phyloP scores from a whole-genome alignment of 2,329 filamentous ascomycete genomes.

The Aspergillus eucalypticola region DNA sequence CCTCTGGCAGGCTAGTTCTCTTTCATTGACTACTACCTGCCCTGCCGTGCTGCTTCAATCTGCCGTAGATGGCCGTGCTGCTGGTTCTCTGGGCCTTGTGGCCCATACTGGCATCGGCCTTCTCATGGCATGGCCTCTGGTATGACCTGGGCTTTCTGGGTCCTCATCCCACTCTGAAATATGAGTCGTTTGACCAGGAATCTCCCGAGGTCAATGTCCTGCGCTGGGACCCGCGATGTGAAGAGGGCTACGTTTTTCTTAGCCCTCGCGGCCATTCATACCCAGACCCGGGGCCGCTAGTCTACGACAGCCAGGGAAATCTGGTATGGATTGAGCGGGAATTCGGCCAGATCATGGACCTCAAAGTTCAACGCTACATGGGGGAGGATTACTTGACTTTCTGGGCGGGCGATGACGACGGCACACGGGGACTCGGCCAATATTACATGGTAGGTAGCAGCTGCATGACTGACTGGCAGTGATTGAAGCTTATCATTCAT shows the following conservation, averaged over 20 bases:
- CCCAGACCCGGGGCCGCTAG: slow-evolving; percentile 42
- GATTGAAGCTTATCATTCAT: slow-evolving; percentile 24
- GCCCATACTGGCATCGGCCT: slow-evolving; percentile 6
- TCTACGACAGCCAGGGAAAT: slow-evolving; percentile 35
- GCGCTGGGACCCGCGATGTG: slow-evolving; percentile 32
- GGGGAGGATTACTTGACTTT: slow-evolving; percentile 50
- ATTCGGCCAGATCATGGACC: slow-evolving; percentile 46
- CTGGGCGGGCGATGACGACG: slow-evolving; percentile 51
- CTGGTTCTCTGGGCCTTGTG: slow-evolving; percentile 7
- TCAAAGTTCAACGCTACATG: slow-evolving; percentile 49
- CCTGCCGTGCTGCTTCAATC: not conserved
- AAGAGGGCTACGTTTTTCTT: slow-evolving; percentile 40
- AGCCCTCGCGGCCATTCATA: slow-evolving; percentile 37
- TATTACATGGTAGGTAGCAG: slow-evolving; percentile 32
- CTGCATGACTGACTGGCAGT: not conserved
- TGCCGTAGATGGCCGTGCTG: slow-evolving; percentile 4
- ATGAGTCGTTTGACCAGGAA: slow-evolving; percentile 15
- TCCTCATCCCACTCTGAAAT: slow-evolving; percentile 12
- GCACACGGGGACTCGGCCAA: slow-evolving; percentile 43
- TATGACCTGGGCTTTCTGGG: slow-evolving; percentile 20
- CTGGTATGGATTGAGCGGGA: slow-evolving; percentile 35
- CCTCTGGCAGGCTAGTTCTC: not conserved
- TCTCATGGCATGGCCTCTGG: slow-evolving; percentile 18
- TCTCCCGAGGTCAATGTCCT: slow-evolving; percentile 15
- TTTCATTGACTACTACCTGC: not conserved